Percentiles rank a stretch among this genome's conserved stretches.
These are phyloP conservation scores for Colletotrichum lini DNA, from an alignment of 2,329 filamentous ascomycete genomes.

Conservation along the genomic window DNA sequence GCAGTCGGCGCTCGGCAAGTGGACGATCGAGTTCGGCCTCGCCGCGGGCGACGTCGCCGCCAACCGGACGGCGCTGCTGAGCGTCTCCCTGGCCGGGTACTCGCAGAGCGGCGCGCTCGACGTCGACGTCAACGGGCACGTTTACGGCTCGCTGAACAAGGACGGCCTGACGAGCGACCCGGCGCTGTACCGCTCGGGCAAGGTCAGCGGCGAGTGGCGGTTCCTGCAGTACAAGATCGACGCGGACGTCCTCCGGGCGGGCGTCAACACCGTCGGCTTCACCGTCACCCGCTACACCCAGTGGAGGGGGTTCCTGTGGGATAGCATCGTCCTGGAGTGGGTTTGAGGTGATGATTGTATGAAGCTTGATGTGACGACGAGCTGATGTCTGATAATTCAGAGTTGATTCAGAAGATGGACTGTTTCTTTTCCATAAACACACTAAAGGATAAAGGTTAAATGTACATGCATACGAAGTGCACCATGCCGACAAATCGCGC, in stretches of 20 bases:
- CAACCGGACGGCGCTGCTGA: constrained; percentile 50
- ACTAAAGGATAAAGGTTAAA: too few relatives aligned
- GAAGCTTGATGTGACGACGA: not conserved
- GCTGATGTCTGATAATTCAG: not conserved
- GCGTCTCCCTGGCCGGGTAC: constrained; percentile 57
- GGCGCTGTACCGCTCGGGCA: constrained; percentile 37
- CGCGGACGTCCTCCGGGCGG: constrained; percentile 22
- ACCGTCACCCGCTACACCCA: constrained; percentile 33
- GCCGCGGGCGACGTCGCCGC: constrained; percentile 11
- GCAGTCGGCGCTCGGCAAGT: constrained; percentile 52
- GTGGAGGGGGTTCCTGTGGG: constrained; percentile 40
- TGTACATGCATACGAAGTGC: too few relatives aligned
- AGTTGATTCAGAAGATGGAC: not conserved
- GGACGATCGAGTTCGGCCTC: constrained; percentile 47
- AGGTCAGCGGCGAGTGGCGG: constrained; percentile 39
- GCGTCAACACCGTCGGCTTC: constrained; percentile 34
- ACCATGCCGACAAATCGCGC: too few relatives aligned
- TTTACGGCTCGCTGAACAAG: constrained; percentile 34
- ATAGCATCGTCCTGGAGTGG: constrained; percentile 40
- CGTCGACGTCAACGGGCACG: constrained; percentile 33
- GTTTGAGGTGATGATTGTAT: not conserved
- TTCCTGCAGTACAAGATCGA: constrained; percentile 37
- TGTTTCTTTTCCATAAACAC: too few relatives aligned
- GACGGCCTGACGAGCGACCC: constrained; percentile 36
- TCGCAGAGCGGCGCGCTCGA: constrained; percentile 44